These are phyloP conservation scores for Jamesozyma spencerorum DNA, from an alignment of 805 yeast species.

Conservation along the genomic window DNA sequence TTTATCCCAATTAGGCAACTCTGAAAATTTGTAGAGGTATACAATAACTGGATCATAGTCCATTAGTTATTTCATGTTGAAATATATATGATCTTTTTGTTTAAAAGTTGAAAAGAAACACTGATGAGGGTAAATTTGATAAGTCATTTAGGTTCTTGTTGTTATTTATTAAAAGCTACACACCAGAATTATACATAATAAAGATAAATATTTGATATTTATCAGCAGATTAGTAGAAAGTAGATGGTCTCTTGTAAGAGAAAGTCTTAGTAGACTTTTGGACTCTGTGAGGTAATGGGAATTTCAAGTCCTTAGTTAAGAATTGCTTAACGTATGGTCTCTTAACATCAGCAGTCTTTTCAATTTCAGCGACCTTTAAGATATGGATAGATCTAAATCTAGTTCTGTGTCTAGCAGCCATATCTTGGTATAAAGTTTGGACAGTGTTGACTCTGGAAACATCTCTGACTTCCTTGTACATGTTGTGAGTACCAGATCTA, in stretches of 20 bases:
- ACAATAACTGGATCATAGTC: no score
- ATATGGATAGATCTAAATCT: constrained; percentile 99
- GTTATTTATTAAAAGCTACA: constrained; percentile 17
- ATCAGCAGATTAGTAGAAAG: constrained; percentile 70
- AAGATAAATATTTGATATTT: constrained; percentile 4
- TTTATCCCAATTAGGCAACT: no score
- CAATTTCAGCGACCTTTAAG: constrained; percentile 98
- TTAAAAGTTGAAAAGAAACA: no score
- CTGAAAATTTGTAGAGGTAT: no score
- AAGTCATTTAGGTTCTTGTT: constrained; percentile 6
- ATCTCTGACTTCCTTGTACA: constrained; percentile 99
- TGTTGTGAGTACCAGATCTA: constrained; percentile 99
- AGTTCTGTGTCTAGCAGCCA: constrained; percentile 99
- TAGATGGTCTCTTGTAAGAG: constrained; percentile 90
- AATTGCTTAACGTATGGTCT: constrained; percentile 98
- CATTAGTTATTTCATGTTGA: no score
- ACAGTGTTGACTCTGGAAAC: constrained; percentile 98
- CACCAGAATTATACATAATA: constrained; percentile 23
- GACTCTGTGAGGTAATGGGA: constrained; percentile 99
- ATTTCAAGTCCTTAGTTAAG: constrained; percentile 88
- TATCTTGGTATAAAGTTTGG: constrained; percentile 96
- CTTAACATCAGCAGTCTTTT: constrained; percentile 95
- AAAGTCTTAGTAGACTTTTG: constrained; percentile 80
- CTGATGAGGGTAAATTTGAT: no score
- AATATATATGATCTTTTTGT: no score